These are phyloP conservation scores for Zygnema circumcarinatum DNA, from an alignment of 139 green algal species.

Conservation along the genomic window DNA sequence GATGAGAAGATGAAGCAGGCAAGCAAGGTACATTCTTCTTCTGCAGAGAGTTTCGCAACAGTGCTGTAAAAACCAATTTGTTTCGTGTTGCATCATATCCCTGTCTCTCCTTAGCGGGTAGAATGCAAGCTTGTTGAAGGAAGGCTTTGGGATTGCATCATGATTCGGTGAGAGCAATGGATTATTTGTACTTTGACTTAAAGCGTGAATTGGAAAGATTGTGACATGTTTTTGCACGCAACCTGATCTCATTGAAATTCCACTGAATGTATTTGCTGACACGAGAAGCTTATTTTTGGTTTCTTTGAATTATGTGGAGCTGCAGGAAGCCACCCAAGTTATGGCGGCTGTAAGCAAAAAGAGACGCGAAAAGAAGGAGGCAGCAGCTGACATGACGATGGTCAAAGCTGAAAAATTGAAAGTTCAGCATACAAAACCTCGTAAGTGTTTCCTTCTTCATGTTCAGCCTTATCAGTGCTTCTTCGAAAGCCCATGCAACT, in stretches of 20 bases:
- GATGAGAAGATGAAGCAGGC: constrained; percentile 9
- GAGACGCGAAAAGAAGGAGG: not conserved
- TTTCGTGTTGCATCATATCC: not conserved
- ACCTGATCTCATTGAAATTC: too few relatives aligned
- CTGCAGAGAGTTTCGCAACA: not conserved
- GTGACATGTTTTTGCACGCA: too few relatives aligned
- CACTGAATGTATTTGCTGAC: too few relatives aligned
- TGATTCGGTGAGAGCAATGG: too few relatives aligned
- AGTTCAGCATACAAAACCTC: not conserved
- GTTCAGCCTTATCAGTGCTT: not conserved
- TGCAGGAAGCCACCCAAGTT: constrained; percentile 15
- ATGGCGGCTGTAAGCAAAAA: constrained; percentile 12
- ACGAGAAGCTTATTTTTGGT: constrained; percentile 6
- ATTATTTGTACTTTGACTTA: too few relatives aligned
- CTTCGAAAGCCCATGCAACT: too few relatives aligned
- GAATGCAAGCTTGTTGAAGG: not conserved
- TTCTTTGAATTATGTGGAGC: constrained; percentile 2
- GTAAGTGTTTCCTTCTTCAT: not conserved
- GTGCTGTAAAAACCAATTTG: not conserved
- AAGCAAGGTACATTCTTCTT: not conserved
- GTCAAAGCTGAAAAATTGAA: not conserved
- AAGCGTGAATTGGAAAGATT: too few relatives aligned
- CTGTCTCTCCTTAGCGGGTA: not conserved
- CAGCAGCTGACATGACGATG: not conserved
- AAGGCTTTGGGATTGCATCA: not conserved